Percentiles rank a stretch among this genome's conserved stretches.
Evolutionary conservation across 176 grass and related monocot genomes (phyloP).

Genomic region (Chrysopogon serrulatus): DNA sequence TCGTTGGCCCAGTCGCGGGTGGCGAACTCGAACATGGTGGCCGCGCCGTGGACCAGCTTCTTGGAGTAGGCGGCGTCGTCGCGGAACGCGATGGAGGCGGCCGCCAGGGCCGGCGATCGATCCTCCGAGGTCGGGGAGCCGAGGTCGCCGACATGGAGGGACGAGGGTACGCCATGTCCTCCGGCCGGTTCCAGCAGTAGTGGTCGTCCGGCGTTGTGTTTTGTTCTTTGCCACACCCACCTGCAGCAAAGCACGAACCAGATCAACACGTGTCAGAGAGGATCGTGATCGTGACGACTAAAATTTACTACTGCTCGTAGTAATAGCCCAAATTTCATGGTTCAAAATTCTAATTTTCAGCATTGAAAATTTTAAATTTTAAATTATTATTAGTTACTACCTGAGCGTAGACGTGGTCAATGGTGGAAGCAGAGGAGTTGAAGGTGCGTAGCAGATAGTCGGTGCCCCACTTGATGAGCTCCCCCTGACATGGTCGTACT

Average conservation of each 20-base stretch:
- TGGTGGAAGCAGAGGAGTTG: slow-evolving; percentile 75
- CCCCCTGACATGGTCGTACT: slow-evolving; percentile 88
- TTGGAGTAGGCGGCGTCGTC: slow-evolving; percentile 75
- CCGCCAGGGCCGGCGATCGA: slow-evolving; percentile 73
- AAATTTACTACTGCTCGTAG: neutral
- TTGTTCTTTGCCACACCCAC: slow-evolving; percentile 49
- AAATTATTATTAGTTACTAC: slow-evolving; percentile 9
- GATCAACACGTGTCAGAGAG: neutral
- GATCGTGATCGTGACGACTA: neutral
- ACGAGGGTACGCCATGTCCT: slow-evolving; percentile 85
- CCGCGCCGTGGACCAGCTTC: slow-evolving; percentile 57
- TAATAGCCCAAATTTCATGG: neutral
- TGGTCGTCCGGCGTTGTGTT: slow-evolving; percentile 65
- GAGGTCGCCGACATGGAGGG: slow-evolving; percentile 11
- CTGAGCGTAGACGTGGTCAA: slow-evolving; percentile 76
- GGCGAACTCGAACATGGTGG: slow-evolving; percentile 65
- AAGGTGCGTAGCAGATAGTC: slow-evolving; percentile 91
- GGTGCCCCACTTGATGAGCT: slow-evolving; percentile 94
- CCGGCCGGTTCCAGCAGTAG: slow-evolving; percentile 89
- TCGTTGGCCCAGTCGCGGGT: slow-evolving; percentile 30
- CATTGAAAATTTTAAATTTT: neutral
- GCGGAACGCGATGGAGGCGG: slow-evolving; percentile 83
- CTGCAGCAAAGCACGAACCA: slow-evolving; percentile 1
- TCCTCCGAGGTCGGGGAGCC: slow-evolving; percentile 63
- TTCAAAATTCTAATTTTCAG: neutral